Evolutionary conservation across 2,329 filamentous ascomycete species (phyloP).

Genomic region (Colletotrichum sp.): DNA sequence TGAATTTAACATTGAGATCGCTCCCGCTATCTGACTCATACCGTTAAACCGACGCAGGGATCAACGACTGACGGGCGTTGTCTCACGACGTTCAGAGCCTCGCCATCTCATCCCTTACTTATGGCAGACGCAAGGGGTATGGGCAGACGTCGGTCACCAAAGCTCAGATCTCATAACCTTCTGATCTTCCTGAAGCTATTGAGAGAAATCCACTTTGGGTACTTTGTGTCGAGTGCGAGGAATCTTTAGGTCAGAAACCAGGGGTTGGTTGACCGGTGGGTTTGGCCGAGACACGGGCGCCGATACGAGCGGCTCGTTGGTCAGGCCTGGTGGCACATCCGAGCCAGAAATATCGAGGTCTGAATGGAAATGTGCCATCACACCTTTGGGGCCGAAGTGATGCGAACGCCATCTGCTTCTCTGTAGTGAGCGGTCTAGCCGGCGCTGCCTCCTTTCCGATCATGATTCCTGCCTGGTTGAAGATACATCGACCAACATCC

Average conservation of each 20-base stretch:
- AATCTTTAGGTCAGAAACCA: neutral
- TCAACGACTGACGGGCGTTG: neutral
- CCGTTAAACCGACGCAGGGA: neutral
- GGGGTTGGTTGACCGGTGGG: neutral
- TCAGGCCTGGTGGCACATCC: neutral
- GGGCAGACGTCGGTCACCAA: neutral
- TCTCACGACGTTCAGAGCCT: neutral
- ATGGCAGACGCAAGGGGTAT: neutral
- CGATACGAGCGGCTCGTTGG: neutral
- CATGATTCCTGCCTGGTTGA: neutral
- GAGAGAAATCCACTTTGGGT: rapidly evolving
- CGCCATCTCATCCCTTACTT: neutral
- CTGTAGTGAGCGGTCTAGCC: neutral
- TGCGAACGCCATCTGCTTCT: neutral
- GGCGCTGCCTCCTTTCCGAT: neutral
- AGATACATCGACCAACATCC: neutral
- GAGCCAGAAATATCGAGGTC: neutral
- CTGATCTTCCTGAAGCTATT: neutral
- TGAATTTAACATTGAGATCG: neutral
- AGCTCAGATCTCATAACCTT: neutral
- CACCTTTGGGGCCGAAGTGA: neutral
- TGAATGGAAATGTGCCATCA: neutral
- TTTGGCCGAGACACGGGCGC: neutral
- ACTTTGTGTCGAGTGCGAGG: neutral
- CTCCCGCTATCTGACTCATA: neutral